These are phyloP conservation scores for Fusarium proliferatum DNA, from an alignment of 2,329 filamentous ascomycete species.

Conservation along the genomic window DNA sequence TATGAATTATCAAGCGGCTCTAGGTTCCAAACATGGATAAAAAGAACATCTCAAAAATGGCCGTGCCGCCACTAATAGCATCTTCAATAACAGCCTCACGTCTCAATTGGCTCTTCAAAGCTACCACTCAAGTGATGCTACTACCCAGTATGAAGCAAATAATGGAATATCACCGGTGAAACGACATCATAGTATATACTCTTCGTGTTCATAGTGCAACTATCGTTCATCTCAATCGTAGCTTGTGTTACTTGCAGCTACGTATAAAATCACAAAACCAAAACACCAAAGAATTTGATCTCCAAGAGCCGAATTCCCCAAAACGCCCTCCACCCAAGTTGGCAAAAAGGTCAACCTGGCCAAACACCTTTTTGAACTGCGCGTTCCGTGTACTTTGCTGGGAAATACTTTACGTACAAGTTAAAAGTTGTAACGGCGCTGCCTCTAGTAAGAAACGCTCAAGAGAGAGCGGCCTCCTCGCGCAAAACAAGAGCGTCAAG, in stretches of 20 bases:
- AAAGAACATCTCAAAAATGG: neutral
- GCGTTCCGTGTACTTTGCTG: constrained; percentile 51
- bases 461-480: constrained; percentile 15
- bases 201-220: constrained; percentile 37
- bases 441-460: constrained; percentile 17
- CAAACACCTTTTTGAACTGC: constrained; percentile 61
- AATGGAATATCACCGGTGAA: neutral
- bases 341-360: constrained; percentile 43
- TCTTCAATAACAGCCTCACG: neutral
- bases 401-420: constrained; percentile 54
- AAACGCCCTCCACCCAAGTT: constrained; percentile 44
- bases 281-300: constrained; percentile 47
- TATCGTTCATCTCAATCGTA: constrained; percentile 42
- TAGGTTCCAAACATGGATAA: neutral
- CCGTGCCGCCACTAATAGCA: neutral
- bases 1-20: neutral
- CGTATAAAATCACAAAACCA: constrained; percentile 33
- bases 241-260: constrained; percentile 48
- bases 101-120: neutral
- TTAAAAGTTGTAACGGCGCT: constrained; percentile 33
- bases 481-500: constrained; percentile 27
- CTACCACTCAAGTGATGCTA: neutral
- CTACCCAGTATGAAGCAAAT: neutral
- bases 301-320: constrained; percentile 40
- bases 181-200: constrained; percentile 1